A percentile compares a stretch with the other conserved stretches of the same genome.
These are phyloP conservation scores for Rickenella mellea DNA, from an alignment of 768 basidiomycete genomes.

Conservation along the genomic window DNA sequence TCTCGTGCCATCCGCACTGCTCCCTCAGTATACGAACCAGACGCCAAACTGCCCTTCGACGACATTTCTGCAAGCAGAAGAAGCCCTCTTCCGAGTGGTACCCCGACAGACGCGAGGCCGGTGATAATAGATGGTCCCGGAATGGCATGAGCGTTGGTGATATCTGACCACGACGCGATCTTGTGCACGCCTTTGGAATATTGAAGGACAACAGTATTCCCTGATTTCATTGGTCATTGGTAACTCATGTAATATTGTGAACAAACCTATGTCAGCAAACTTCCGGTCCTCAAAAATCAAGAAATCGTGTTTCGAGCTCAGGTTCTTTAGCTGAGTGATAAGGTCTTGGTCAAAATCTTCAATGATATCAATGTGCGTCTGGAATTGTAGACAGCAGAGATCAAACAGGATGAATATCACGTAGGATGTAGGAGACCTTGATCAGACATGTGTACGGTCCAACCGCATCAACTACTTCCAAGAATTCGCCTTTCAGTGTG, in stretches of 20 bases:
- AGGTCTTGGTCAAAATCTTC: constrained; percentile 79
- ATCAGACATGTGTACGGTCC: constrained; percentile 88
- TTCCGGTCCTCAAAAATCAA: constrained; percentile 97
- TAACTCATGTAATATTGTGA: not conserved
- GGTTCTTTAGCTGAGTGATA: constrained; percentile 55
- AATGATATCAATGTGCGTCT: constrained; percentile 97
- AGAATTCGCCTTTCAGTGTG: constrained; percentile 64
- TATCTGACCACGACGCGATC: constrained; percentile 92
- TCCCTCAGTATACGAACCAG: constrained; percentile 72
- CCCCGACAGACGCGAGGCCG: constrained; percentile 82
- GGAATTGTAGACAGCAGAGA: constrained; percentile 14
- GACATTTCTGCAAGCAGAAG: constrained; percentile 96
- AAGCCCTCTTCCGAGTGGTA: constrained; percentile 77
- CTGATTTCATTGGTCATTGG: constrained; percentile 28
- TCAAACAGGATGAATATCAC: constrained; percentile 4
- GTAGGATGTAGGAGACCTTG: constrained; percentile 50
- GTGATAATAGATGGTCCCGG: constrained; percentile 92
- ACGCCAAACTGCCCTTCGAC: constrained; percentile 76
- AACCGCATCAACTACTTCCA: constrained; percentile 80
- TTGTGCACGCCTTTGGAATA: constrained; percentile 89
- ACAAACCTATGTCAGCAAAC: constrained; percentile 93
- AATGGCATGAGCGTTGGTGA: constrained; percentile 94
- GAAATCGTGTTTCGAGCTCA: constrained; percentile 81
- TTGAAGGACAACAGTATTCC: constrained; percentile 92
- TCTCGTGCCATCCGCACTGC: constrained; percentile 83